A percentile compares a stretch with the other conserved stretches of the same genome.
Evolutionary conservation across 2,329 filamentous ascomycete species (phyloP).

Genomic region (Exophiala spinifera): DNA sequence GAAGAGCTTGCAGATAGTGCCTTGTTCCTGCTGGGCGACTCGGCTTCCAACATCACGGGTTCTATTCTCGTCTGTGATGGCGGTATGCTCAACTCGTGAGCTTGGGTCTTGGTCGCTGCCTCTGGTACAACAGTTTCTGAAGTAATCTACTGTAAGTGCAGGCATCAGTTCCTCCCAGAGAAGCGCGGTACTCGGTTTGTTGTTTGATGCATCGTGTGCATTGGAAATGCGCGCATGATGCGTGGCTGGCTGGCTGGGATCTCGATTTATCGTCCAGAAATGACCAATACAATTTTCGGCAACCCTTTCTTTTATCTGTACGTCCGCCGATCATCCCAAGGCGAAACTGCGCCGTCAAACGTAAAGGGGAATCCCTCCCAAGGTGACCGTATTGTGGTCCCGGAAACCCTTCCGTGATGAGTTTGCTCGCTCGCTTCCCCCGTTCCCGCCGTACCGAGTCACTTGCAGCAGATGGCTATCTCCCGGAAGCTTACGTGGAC

Average conservation of each 20-base stretch:
- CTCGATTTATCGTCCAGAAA: slow-evolving; percentile 2
- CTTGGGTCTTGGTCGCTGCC: slow-evolving; percentile 2
- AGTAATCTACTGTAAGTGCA: not conserved
- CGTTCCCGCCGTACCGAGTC: too few species aligned
- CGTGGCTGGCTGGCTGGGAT: slow-evolving; percentile 4
- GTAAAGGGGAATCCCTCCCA: slow-evolving; percentile 1
- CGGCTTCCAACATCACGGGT: slow-evolving; percentile 1
- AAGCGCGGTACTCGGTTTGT: slow-evolving; percentile 3
- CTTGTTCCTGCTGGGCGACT: slow-evolving; percentile 11
- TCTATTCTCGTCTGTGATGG: slow-evolving; percentile 11
- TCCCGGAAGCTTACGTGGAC: too few species aligned
- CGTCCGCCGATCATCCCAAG: slow-evolving; percentile 2
- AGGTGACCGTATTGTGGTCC: not conserved
- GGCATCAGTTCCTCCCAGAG: slow-evolving; percentile 3
- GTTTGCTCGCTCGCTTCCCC: too few species aligned
- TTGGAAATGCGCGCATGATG: not conserved
- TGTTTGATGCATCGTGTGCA: slow-evolving; percentile 4
- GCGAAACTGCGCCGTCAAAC: not conserved
- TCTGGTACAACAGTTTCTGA: slow-evolving; percentile 3
- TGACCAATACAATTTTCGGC: slow-evolving; percentile 3
- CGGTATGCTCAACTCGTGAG: slow-evolving; percentile 4
- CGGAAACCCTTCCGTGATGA: not conserved
- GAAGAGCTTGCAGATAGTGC: slow-evolving; percentile 11
- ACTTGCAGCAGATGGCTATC: too few species aligned
- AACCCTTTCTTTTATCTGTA: not conserved